Evolutionary conservation across 139 green algal species (phyloP), one percentile per base, ranked within the genome.

Genomic region (Micractinium conductrix): DNA sequence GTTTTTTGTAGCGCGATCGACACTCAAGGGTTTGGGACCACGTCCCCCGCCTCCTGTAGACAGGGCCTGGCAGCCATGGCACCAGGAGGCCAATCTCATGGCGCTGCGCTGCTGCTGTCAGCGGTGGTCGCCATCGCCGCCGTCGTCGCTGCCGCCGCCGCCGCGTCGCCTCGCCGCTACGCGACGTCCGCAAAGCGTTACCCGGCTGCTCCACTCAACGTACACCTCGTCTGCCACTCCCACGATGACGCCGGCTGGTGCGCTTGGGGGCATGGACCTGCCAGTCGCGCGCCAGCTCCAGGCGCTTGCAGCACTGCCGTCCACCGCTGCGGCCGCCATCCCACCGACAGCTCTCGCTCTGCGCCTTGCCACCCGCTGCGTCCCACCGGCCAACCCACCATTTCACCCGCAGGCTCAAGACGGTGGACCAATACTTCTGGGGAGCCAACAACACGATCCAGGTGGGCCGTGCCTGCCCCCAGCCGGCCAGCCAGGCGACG

Each of bases 361-460:
- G n/a, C n/a, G n/a, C n/a, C n/a, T n/a, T n/a, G n/a, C n/a, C n/a
- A n/a, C n/a, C n/a, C n/a, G n/a, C n/a, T n/a, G n/a, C n/a, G n/a
- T n/a, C n/a, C n/a, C n/a, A n/a, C n/a, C n/a, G n/a, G n/a, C n/a
- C n/a, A n/a, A n/a, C n/a, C n/a, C n/a, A n/a, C n/a, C n/a, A n/a
- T n/a, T n/a, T n/a, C n/a, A n/a, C n/a, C n/a, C n/a, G n/a, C n/a
- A 37, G 95, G 95, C 88, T 98, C 1, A 98, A 98, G 71, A 98
- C 95, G 0, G 92, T 98, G 40, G 94, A 98, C 73, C 93, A 98
- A 86, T 98, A 98, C 87, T 96, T 93, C 73, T 93, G 88, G 17
- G 95, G 95, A 0, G 81, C 87, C 0, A 91, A 91, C 33, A 93
- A 97, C 40, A 80, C 89, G n/a, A 98, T 98, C 37, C 93, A 97